A percentile compares a stretch with the other conserved stretches of the same genome.
These are phyloP conservation scores for Zostera marina DNA, from an alignment of 116 monocot genomes.

Conservation along the genomic window DNA sequence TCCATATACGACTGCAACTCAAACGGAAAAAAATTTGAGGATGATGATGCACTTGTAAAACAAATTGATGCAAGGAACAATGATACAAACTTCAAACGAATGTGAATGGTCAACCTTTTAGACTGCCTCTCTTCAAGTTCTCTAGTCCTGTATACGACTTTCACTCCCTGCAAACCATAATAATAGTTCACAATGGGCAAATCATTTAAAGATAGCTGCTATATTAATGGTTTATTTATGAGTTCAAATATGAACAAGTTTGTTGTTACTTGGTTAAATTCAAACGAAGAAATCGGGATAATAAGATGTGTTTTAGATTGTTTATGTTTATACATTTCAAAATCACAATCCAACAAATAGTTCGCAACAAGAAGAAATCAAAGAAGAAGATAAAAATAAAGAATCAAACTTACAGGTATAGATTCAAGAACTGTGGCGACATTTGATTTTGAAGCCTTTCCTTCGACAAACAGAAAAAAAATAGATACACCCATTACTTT, in stretches of 20 bases:
- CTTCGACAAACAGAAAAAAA: conserved; percentile 92
- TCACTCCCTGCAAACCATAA: conserved; percentile 57
- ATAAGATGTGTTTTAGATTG: too few species aligned
- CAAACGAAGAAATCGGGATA: too few species aligned
- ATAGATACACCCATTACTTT: conserved; percentile 79
- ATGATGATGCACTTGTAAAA: background rate
- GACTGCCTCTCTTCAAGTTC: conserved; percentile 90
- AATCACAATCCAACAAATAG: background rate
- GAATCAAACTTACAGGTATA: conserved; percentile 51
- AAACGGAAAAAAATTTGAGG: background rate
- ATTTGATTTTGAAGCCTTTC: conserved; percentile 73
- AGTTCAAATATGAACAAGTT: too few species aligned
- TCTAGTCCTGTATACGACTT: conserved; percentile 70
- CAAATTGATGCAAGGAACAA: background rate
- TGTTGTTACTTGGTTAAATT: too few species aligned
- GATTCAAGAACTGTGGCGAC: conserved; percentile 63
- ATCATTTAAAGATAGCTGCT: background rate
- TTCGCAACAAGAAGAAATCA: background rate
- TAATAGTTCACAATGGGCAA: background rate
- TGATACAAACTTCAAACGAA: background rate
- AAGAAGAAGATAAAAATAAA: background rate
- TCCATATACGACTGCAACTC: conserved; percentile 78
- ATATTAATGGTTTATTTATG: too few species aligned
- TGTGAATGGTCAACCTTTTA: conserved; percentile 39
- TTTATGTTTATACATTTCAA: too few species aligned